Evolutionary conservation across 345 rosid genomes (phyloP), one percentile per base, ranked within the genome.

Genomic region (Salix koriyanagi): DNA sequence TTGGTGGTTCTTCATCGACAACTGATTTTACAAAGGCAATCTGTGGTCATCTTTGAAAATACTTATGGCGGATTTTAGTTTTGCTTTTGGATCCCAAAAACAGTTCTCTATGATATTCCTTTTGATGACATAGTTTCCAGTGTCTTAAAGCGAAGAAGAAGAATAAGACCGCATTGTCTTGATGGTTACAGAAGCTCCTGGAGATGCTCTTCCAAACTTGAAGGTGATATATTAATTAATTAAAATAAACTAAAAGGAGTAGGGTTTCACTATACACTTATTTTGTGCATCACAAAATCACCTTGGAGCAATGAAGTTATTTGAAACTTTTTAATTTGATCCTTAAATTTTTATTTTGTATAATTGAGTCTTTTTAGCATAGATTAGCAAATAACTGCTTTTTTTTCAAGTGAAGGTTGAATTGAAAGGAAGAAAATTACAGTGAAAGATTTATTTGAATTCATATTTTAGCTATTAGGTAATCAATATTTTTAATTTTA

Each of bases 21-120:
- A 81, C 97, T 0, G 97, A 94, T 6, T 96, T 96, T 80, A 96
- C 99, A 0, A 91, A 88, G 64, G 97, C 98, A 3, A 96, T 96
- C 32, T 89, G 95, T 19, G 93, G 87, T 80, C 93, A 91, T 83
- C 97, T 96, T 82, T 92, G 81, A 90, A 83, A 52, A 74, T 69
- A 69, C 64, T 77, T 56, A 14, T 60, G 46, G 58, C 74, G 74
- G 80, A 83, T 74, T 80, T 71, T 65, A 50, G 80, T 75, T 62
- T 83, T 67, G 79, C 80, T 3, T 69, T 48, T 37, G 44, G 30
- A 68, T 75, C 71, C 41, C 19, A 34, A 21, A 56, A 65, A 60
- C 78, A 41, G 67, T 76, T 75, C 4, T 28, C 64, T 30, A 4
- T 76, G 16, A 69, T 74, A 65, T 70, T 18, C 60, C 44, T 65